A percentile compares a stretch with the other conserved stretches of the same genome.
These are phyloP conservation scores for Gossypium gossypioides DNA, from an alignment of 441 rosid genomes.

Conservation along the genomic window DNA sequence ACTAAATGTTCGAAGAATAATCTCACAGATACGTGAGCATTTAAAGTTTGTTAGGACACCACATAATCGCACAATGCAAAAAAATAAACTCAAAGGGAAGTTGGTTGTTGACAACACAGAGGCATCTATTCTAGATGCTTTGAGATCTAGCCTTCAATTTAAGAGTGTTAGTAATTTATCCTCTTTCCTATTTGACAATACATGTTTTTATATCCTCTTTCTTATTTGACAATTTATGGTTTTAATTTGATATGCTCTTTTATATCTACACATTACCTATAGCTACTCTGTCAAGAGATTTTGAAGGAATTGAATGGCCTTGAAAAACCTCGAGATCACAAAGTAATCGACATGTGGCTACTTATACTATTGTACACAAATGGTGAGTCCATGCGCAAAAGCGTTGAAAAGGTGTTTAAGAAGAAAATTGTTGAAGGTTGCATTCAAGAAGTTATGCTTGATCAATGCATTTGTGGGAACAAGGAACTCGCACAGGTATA, in stretches of 20 bases:
- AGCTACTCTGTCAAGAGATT: conserved; percentile 78
- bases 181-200: conserved; percentile 10
- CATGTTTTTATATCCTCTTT: conserved; percentile 1
- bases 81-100: conserved; percentile 59
- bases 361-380: conserved; percentile 59
- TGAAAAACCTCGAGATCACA: conserved; percentile 62
- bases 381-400: conserved; percentile 47
- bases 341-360: conserved; percentile 72
- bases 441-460: conserved; percentile 52
- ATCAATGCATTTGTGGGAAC: conserved; percentile 63
- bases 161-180: conserved; percentile 45
- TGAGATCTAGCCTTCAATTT: conserved; percentile 72
- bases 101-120: conserved; percentile 35
- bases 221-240: conserved; percentile 10
- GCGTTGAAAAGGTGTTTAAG: conserved; percentile 54
- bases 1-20: conserved; percentile 55
- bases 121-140: conserved; percentile 63
- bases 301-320: conserved; percentile 57
- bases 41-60: conserved; percentile 53
- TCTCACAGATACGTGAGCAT: conserved; percentile 60
- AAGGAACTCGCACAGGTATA: conserved; percentile 59
- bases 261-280: conserved; percentile 14
- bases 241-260: not conserved
- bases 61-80: conserved; percentile 31
- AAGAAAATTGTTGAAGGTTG: conserved; percentile 64